Percentiles rank a stretch among this genome's conserved stretches.
Conservation (phyloP, 495 filamentous ascomycete species). For the Penicillium simplicissimum region DNA sequence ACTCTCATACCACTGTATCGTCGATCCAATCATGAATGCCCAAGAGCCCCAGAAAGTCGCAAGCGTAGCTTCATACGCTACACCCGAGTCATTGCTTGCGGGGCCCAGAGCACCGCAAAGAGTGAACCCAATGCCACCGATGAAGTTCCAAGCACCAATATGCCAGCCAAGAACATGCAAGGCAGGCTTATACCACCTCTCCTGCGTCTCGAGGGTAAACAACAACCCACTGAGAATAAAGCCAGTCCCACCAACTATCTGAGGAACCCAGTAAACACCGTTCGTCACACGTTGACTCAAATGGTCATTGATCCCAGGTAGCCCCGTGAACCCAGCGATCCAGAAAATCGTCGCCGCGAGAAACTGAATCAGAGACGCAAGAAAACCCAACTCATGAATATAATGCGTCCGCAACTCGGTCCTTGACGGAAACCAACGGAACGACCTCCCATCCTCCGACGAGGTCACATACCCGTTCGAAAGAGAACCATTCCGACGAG, state of each 20-base stretch:
- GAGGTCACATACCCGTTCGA: conserved; percentile 14
- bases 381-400: conserved; percentile 66
- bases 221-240: conserved; percentile 60
- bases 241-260: conserved; percentile 65
- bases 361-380: conserved; percentile 62
- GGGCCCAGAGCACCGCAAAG: conserved; percentile 66
- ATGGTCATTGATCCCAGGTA: conserved; percentile 57
- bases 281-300: conserved; percentile 49
- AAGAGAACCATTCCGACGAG: not conserved
- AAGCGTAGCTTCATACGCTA: conserved; percentile 56
- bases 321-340: conserved; percentile 65
- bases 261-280: conserved; percentile 66
- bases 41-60: conserved; percentile 70
- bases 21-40: conserved; percentile 67
- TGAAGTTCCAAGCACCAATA: conserved; percentile 58
- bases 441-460: conserved; percentile 33
- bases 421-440: conserved; percentile 63
- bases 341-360: conserved; percentile 63
- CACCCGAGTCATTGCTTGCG: conserved; percentile 43
- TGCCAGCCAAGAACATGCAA: conserved; percentile 61
- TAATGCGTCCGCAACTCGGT: conserved; percentile 62
- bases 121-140: conserved; percentile 68
- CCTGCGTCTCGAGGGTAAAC: conserved; percentile 72
- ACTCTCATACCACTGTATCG: conserved; percentile 66
- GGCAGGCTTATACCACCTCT: conserved; percentile 64